Evolutionary conservation across 2,329 filamentous ascomycete species (phyloP).

Genomic region (Chlorencoelia australis): DNA sequence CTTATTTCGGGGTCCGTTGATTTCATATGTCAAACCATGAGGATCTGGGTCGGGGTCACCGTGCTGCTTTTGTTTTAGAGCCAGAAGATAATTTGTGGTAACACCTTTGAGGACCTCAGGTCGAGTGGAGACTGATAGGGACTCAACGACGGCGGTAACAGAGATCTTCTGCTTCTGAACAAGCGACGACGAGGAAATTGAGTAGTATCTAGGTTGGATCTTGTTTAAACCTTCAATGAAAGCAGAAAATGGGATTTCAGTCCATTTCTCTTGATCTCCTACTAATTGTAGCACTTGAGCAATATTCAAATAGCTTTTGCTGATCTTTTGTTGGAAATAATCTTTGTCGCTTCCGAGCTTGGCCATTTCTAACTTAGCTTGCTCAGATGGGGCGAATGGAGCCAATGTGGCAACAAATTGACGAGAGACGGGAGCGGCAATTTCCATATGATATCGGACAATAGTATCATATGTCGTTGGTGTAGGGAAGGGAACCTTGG

Average conservation of each 20-base stretch:
- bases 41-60: slow-evolving; percentile 72
- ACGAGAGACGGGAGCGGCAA: slow-evolving; percentile 88
- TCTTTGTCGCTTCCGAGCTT: slow-evolving; percentile 89
- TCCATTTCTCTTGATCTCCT: slow-evolving; percentile 66
- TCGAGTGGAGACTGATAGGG: slow-evolving; percentile 65
- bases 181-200: slow-evolving; percentile 91
- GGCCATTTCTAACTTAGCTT: slow-evolving; percentile 75
- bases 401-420: slow-evolving; percentile 85
- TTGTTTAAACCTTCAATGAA: slow-evolving; percentile 91
- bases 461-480: slow-evolving; percentile 95
- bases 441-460: slow-evolving; percentile 91
- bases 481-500: slow-evolving; percentile 94
- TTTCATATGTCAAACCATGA: slow-evolving; percentile 76
- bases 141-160: slow-evolving; percentile 91
- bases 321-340: slow-evolving; percentile 82
- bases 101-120: slow-evolving; percentile 80
- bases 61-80: slow-evolving; percentile 94
- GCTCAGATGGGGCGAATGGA: slow-evolving; percentile 79
- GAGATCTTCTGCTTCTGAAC: slow-evolving; percentile 93
- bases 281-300: slow-evolving; percentile 70
- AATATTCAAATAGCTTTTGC: slow-evolving; percentile 77
- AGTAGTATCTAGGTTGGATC: slow-evolving; percentile 97
- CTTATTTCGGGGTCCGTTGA: slow-evolving; percentile 86
- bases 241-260: slow-evolving; percentile 81
- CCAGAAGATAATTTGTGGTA: slow-evolving; percentile 91